Base-by-base conservation (phyloP, 1,139 yeast species). In the Pichia sorboxylosa region DNA sequence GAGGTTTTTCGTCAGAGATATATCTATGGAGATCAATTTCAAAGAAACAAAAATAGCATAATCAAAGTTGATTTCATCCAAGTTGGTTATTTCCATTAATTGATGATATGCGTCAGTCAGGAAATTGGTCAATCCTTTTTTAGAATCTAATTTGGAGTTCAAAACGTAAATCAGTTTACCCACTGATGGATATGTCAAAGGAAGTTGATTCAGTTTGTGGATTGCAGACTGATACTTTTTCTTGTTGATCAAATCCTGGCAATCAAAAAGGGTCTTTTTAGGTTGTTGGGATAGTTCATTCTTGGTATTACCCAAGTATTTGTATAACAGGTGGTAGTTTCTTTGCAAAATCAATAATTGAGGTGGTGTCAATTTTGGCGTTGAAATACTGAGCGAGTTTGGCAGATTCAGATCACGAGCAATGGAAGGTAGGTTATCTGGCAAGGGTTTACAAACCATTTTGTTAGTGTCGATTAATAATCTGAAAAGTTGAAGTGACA, bases 161-260 rank as follows among this genome's bases (percentile, higher is more conserved):
- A 75, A 44, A 10, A 66, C 56, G 10, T 67, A 55, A 25, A 75
- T 57, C 1, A 65, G 51, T 22, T 66, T 69, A 35, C 61, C 61
- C 46, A 63, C 55, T 35, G 63, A 66, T 20, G 73, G 74, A 48
- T 9, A 41, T 7, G 57, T 50, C 13, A 61, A 34, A 15, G 49
- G 44, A 44, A 69, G 72, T 35, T 7, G 7, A 10, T 13, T n/a
- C 6, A 76, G 55, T 8, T 64, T 45, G 7, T 52, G 38, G 9
- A 63, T 51, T 1, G 77, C 66, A 37, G 68, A 71, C 40, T 65
- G 68, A 33, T 52, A 58, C 18, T 64, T 66, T 5, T 54, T 57
- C 7, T 52, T 38, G 30, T 55, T 48, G 4, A 61, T 47, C 43
- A 66, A 64, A 10, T 69, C 39, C 42, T 66, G 73, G 9, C 70